A percentile compares a stretch with the other conserved stretches of the same genome.
Conservation (phyloP, 257 asterid genomes). For the Salvia splendens region DNA sequence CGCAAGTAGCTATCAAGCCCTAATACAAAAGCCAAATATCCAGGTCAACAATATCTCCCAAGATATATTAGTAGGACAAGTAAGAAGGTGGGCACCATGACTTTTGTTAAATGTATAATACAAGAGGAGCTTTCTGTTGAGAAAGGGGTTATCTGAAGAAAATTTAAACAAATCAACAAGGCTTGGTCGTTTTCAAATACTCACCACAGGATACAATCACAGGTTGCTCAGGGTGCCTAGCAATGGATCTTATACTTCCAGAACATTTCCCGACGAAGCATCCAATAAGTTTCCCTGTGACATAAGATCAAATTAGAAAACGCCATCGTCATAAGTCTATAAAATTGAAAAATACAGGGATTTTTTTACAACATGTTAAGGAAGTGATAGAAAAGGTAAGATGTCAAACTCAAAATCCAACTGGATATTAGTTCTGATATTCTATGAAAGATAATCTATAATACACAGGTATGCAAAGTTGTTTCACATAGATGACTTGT, state of each 20-base stretch:
- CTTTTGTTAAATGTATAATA: no score
- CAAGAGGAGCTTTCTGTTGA: background rate
- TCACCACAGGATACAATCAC: slow-evolving; percentile 93
- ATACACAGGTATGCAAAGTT: background rate
- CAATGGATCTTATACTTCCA: slow-evolving; percentile 90
- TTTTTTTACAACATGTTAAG: no score
- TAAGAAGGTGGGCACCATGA: background rate
- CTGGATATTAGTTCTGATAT: background rate
- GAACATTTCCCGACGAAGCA: slow-evolving; percentile 87
- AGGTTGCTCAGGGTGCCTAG: slow-evolving; percentile 75
- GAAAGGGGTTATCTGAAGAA: no score
- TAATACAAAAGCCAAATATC: slow-evolving; percentile 36
- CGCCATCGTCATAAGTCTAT: background rate
- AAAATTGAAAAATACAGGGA: background rate
- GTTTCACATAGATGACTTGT: slow-evolving; percentile 2
- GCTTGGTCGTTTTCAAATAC: slow-evolving; percentile 26
- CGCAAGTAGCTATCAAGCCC: slow-evolving; percentile 95
- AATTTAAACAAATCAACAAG: slow-evolving; percentile 2
- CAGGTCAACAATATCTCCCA: slow-evolving; percentile 29
- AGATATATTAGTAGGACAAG: background rate
- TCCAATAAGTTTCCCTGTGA: slow-evolving; percentile 79
- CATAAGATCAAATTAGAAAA: background rate
- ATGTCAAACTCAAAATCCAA: slow-evolving; percentile 6
- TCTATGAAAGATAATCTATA: background rate
- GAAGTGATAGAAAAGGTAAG: background rate